A percentile compares a stretch with the other conserved stretches of the same genome.
phyloP scores from a whole-genome alignment of 1,284 basidiomycete species.

The Entoloma clypeatum region DNA sequence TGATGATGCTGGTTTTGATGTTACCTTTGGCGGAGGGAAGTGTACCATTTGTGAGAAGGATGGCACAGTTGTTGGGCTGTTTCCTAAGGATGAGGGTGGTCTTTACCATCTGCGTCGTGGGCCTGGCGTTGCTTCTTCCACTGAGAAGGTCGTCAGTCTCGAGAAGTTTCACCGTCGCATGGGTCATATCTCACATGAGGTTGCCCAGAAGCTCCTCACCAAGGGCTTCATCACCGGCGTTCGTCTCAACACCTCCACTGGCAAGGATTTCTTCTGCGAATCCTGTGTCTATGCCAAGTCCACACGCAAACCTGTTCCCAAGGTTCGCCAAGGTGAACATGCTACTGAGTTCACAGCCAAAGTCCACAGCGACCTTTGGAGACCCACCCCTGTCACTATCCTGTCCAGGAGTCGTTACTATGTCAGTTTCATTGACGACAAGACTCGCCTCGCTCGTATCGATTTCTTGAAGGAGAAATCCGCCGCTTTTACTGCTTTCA shows the following conservation, averaged over 20 bases:
- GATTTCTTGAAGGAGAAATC: constrained; percentile 25
- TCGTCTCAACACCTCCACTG: constrained; percentile 11
- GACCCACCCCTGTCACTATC: constrained; percentile 25
- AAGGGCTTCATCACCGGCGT: constrained; percentile 26
- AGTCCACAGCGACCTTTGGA: constrained; percentile 33
- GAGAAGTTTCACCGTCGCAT: constrained; percentile 24
- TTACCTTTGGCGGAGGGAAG: background rate
- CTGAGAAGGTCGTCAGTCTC: too few species aligned
- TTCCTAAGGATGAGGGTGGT: background rate
- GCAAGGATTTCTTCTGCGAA: too few species aligned
- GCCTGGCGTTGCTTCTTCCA: background rate
- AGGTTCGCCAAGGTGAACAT: constrained; percentile 22
- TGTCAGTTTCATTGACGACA: constrained; percentile 30
- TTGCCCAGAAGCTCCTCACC: constrained; percentile 21
- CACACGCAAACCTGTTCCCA: constrained; percentile 26
- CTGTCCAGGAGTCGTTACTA: constrained; percentile 25
- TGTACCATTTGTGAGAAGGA: background rate
- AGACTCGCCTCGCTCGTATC: constrained; percentile 22
- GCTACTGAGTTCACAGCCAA: constrained; percentile 30
- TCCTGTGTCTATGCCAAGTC: constrained; percentile 30
- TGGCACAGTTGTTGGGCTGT: background rate
- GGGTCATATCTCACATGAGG: constrained; percentile 26
- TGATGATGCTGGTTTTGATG: background rate
- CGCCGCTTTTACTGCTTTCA: constrained; percentile 27
- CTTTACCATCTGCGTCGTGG: background rate